phyloP scores from a whole-genome alignment of 768 basidiomycete genomes.

The Rhodocollybia butyracea region DNA sequence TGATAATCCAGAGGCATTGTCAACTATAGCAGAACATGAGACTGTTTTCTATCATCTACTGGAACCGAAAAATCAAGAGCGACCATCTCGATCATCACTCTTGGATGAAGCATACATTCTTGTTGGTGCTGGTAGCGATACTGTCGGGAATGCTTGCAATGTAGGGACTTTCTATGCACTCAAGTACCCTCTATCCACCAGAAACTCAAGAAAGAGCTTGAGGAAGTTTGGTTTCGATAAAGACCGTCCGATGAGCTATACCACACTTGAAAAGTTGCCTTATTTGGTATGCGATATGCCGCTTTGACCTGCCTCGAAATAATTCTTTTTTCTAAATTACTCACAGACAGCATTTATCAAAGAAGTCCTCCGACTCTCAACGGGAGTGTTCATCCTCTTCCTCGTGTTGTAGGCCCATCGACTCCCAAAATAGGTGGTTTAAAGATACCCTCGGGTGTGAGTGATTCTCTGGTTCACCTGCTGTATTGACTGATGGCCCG shows the following conservation, averaged over 20 bases:
- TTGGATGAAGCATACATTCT: conserved; percentile 34
- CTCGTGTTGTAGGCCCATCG: conserved; percentile 36
- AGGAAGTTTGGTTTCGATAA: conserved; percentile 32
- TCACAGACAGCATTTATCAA: conserved; percentile 47
- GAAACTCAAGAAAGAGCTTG: conserved; percentile 31
- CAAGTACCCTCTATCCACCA: conserved; percentile 23
- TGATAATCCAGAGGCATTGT: conserved; percentile 9
- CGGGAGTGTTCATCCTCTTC: conserved; percentile 40
- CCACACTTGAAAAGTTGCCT: conserved; percentile 35
- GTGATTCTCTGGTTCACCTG: conserved; percentile 7
- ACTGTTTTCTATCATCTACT: conserved; percentile 22
- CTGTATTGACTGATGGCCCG: neutral
- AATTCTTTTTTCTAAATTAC: neutral
- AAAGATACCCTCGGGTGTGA: conserved; percentile 35
- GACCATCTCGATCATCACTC: conserved; percentile 13
- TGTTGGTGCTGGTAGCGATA: conserved; percentile 36
- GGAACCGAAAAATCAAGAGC: conserved; percentile 4
- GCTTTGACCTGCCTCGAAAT: neutral
- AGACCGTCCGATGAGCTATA: conserved; percentile 20
- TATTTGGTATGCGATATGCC: conserved; percentile 33
- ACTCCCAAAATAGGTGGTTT: conserved; percentile 32
- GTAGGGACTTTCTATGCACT: conserved; percentile 37
- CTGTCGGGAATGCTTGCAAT: conserved; percentile 34
- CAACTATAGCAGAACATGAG: conserved; percentile 10
- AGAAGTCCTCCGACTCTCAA: conserved; percentile 41